Base-by-base conservation (phyloP, 192 early-diverging fungal genomes). In the Geranomyces michiganensis region DNA sequence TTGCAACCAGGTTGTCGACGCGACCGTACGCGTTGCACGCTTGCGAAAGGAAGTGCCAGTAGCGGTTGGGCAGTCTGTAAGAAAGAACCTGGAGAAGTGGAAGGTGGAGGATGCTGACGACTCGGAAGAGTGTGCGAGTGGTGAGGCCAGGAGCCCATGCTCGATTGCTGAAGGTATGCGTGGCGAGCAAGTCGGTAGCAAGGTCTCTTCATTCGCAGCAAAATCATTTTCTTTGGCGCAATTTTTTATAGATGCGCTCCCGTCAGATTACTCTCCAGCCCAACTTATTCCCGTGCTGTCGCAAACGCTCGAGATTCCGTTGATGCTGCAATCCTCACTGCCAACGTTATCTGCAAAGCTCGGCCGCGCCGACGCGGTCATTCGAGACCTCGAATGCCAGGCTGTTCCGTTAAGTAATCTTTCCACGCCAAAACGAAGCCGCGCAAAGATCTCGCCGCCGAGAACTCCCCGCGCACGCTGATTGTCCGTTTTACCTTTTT, bases 21-120 rank as follows among this genome's bases (percentile, higher is more conserved):
- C 94, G 64, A 88, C 95, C 78, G 90, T 95, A 36, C 71, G 78
- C 44, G 79, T 97, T 46, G 84, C 90, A 9, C 72, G 87, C 43
- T 95, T 96, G 83, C 96, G 96, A 72, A 81, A 88, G 43, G 88
- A 86, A 58, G 82, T 94, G 13, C 83, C 88, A 0, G 73, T 41
- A 49, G 31, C 41, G 56, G 81, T 82, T 71, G 75, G 55, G 30
- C 77, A 76, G 45, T 65, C 81, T 30, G 49, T 78, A 65, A 77
- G 81, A 15, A 13, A 14, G n/a, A 41, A 76, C 24, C 67, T 73
- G 33, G 71, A 58, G 31, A 53, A 17, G 27, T 27, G 58, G 58
- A 33, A 32, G 58, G 58, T 19, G 3, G 58, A 33, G 10, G 58
- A 33, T 17, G 17, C 7, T 27, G 29, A 33, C 26, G 26, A 74